Evolutionary conservation across 163 green algal species (phyloP).

Genomic region (Volvox carteri): DNA sequence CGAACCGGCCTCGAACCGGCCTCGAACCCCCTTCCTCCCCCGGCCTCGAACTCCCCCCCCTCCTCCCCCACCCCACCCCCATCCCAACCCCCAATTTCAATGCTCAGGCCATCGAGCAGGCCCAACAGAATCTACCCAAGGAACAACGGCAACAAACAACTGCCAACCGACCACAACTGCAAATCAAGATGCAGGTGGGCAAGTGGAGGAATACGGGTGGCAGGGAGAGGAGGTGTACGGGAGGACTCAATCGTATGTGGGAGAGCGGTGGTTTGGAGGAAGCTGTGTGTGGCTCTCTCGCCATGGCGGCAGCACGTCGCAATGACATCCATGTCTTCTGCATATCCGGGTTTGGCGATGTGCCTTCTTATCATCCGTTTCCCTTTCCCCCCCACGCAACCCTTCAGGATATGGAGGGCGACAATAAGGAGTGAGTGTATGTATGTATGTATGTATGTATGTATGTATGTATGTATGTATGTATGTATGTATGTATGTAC

Average conservation of each 20-base stretch:
- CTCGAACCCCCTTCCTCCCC: too few relatives aligned
- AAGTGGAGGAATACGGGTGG: too few relatives aligned
- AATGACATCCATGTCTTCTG: not conserved
- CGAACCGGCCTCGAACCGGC: too few relatives aligned
- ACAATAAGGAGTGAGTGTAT: conserved; percentile 38
- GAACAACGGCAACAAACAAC: conserved; percentile 43
- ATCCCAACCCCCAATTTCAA: not conserved
- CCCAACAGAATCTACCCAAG: conserved; percentile 7
- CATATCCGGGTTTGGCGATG: too few relatives aligned
- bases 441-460: not conserved
- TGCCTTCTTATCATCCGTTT: too few relatives aligned
- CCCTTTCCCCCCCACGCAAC: not conserved
- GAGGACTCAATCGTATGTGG: too few relatives aligned
- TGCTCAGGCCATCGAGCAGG: conserved; percentile 50
- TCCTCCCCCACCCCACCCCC: not conserved
- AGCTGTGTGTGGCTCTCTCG: not conserved
- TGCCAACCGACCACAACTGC: conserved; percentile 47
- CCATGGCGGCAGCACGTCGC: not conserved
- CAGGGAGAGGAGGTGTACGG: too few relatives aligned
- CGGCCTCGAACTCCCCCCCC: not conserved
- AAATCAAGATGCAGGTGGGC: conserved; percentile 54
- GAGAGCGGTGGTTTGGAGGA: too few relatives aligned
- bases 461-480: too few relatives aligned
- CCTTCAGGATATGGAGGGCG: conserved; percentile 50
- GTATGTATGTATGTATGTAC: too few relatives aligned